Evolutionary conservation across 805 yeast species (phyloP), one percentile per base, ranked within the genome.

Genomic region (Schizosaccharomyces osmophilus): DNA sequence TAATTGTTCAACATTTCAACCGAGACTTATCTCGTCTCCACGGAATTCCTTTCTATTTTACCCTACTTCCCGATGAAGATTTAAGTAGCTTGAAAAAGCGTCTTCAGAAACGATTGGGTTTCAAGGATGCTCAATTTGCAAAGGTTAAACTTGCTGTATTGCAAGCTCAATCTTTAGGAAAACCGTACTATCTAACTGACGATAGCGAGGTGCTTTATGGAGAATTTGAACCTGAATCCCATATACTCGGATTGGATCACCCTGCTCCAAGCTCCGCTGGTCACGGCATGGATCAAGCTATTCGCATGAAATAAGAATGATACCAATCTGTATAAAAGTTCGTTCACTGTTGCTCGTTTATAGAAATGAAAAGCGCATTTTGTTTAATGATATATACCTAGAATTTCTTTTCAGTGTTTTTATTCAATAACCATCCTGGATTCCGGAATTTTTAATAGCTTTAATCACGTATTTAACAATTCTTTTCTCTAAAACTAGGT

Each of bases 11-110:
- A 51, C 96, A 88, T 68, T 89, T 83, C 71, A 79, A 82, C 70
- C 85, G 83, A 66, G 85, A 82, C 54, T 75, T 83, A 31, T 77
- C 75, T 55, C 73, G 76, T 54, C 74, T 78, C 26, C 97, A 89
- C 70, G 89, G 95, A n/a, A 76, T 84, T 59, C 95, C 97, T 2
- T 89, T 89, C 69, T 73, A 85, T 9, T 86, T 89, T 69, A 78
- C 80, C n/a, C 71, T 85, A 6, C 75, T 79, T 59, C 82, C 85
- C 9, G 80, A 76, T 17, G 98, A 93, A 69, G 71, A 73, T 55
- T 79, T 85, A 57, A 68, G 70, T 1, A 81, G 78, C 15, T 83
- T 94, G 1, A 81, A 77, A 66, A 75, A 73, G 22, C 78, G 97
- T 64, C 73, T 93, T 64, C 83, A 84, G 68, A 76, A 75, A 64